phyloP scores from a whole-genome alignment of 306 rosid genomes.

The Dalbergia cochinchinensis region DNA sequence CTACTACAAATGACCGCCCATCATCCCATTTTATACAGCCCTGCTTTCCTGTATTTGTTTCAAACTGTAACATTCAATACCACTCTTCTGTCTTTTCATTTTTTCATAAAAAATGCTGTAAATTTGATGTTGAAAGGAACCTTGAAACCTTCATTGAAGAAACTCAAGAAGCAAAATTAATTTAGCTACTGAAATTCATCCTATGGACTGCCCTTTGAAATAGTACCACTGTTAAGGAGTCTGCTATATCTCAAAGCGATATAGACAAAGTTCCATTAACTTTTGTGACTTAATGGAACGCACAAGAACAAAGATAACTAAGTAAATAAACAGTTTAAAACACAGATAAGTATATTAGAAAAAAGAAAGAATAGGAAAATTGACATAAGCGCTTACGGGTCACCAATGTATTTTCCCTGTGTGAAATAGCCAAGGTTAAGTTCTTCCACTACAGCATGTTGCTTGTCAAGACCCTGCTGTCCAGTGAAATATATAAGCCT shows the following conservation, averaged over 20 bases:
- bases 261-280: not conserved
- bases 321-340: not conserved
- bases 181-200: conserved; percentile 16
- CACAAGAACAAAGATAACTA: not conserved
- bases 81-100: conserved; percentile 4
- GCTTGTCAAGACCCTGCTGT: conserved; percentile 76
- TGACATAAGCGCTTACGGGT: conserved; percentile 56
- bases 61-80: conserved; percentile 20
- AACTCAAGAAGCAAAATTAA: conserved; percentile 3
- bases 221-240: not conserved
- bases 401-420: conserved; percentile 84
- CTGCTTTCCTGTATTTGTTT: conserved; percentile 16
- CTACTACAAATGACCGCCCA: conserved; percentile 12
- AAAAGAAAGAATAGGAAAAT: not conserved
- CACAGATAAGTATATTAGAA: not conserved
- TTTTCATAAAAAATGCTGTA: not conserved
- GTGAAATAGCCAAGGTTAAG: conserved; percentile 85
- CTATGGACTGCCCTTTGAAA: not conserved
- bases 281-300: not conserved
- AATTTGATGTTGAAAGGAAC: not conserved
- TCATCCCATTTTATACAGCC: conserved; percentile 18
- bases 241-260: conserved; percentile 11
- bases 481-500: conserved; percentile 82
- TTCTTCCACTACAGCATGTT: conserved; percentile 84
- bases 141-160: not conserved